These are phyloP conservation scores for Fonsecaea nubica DNA, from an alignment of 2,329 filamentous ascomycete genomes.

Conservation along the genomic window DNA sequence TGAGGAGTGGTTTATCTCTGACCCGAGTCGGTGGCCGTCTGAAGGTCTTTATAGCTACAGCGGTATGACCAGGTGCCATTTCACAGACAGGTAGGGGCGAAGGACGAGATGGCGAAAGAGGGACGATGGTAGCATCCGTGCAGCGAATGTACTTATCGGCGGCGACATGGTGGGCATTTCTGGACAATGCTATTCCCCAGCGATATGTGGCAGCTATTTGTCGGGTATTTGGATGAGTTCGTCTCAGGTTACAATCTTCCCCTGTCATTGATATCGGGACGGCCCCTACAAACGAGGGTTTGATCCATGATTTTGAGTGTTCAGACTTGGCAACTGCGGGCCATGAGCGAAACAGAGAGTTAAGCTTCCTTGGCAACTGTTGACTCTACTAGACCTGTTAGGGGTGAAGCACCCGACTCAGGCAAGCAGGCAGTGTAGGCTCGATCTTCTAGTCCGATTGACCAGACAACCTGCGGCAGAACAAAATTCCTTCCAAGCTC, in stretches of 20 bases:
- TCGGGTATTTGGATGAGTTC: background rate
- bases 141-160: conserved; percentile 1
- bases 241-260: conserved; percentile 13
- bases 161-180: conserved; percentile 9
- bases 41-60: conserved; percentile 14
- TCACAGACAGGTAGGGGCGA: conserved; percentile 7
- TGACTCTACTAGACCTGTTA: background rate
- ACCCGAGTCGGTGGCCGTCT: background rate
- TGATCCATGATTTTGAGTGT: conserved; percentile 5
- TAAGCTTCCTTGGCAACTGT: conserved; percentile 11
- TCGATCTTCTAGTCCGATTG: background rate
- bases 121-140: background rate
- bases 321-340: conserved; percentile 7
- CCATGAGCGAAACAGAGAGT: background rate
- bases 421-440: background rate
- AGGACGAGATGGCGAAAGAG: background rate
- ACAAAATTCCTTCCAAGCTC: conserved; percentile 10
- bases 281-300: background rate
- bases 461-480: conserved; percentile 12
- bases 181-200: background rate
- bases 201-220: background rate
- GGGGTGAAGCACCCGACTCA: conserved; percentile 1
- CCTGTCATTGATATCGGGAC: background rate
- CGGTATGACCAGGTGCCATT: background rate
- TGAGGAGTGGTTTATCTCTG: background rate